phyloP scores from a whole-genome alignment of 306 rosid genomes.

The Inga laurina region DNA sequence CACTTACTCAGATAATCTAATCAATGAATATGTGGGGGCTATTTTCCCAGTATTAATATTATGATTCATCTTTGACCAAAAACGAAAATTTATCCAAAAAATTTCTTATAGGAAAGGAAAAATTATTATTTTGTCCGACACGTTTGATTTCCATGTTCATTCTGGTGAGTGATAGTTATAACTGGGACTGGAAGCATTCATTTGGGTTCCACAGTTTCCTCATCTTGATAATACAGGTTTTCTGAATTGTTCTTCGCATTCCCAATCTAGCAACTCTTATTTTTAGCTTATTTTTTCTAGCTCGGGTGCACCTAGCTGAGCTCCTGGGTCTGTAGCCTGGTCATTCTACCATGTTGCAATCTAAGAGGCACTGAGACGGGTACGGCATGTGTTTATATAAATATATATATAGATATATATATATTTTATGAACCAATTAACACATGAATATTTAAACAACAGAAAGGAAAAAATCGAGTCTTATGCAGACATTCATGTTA shows the following conservation, averaged over 20 bases:
- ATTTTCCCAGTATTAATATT: background rate
- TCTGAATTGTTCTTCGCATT: conserved; percentile 18
- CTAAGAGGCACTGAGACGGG: conserved; percentile 7
- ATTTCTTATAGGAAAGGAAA: background rate
- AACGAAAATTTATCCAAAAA: background rate
- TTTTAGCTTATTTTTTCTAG: conserved; percentile 42
- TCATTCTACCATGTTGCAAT: conserved; percentile 33
- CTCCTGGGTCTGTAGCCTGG: conserved; percentile 38
- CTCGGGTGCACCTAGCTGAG: conserved; percentile 35
- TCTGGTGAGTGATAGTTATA: background rate
- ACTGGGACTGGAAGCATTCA: background rate
- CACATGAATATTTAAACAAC: background rate
- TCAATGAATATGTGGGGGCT: background rate
- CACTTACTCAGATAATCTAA: background rate
- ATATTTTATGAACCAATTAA: background rate
- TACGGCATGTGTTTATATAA: background rate
- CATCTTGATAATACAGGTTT: background rate
- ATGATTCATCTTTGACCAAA: background rate
- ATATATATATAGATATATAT: background rate
- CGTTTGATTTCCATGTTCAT: background rate
- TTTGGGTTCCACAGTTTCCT: conserved; percentile 8
- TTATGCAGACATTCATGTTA: background rate
- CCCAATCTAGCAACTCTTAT: conserved; percentile 23
- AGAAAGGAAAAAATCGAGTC: background rate
- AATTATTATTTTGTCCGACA: background rate